Evolutionary conservation across 2,329 filamentous ascomycete genomes (phyloP), one percentile per base, ranked within the genome.

Genomic region (Colletotrichum lini): DNA sequence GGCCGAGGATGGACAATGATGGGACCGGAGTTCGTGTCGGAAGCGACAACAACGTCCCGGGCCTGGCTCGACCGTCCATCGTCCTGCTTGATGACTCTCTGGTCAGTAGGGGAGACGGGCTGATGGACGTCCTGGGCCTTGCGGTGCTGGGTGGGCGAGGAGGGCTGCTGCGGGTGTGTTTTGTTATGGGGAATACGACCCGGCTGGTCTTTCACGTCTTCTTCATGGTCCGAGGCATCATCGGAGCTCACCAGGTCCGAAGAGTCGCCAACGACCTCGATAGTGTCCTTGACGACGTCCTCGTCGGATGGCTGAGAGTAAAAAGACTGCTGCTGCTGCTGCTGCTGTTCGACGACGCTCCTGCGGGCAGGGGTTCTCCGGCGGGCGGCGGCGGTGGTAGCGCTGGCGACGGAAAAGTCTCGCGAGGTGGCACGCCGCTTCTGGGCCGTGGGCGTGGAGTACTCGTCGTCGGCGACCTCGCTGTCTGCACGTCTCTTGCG

Each of bases 221-320:
- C 66, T 7, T 73, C 69, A 9, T 70, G 64, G 18, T 74, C 62
- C 16, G 76, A 77, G 8, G 76, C 75, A 6, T 74, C 78, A 16
- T 81, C 80, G 9, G 79, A 78, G 18, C 77, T 78, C 18, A 78
- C 79, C 42, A 78, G 66, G 2, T 72, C 69, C 10, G 65, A 79
- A 4, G 79, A 79, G 53, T 77, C 75, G 50, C 85, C 84, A 57
- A 87, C 86, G 59, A 89, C 88, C 75, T 89, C 85, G 71, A 90
- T 90, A 16, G 87, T 89, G 76, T 90, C 88, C 76, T 88, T 84
- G 38, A 89, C 85, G 53, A 88, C 84, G 38, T 85, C 85, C 70
- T 86, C 83, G 52, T 76, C 76, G 30, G 70, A 73, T 13, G 49
- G 74, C 18, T 54, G 72, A 15, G 59, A 68, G 62, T 72, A 72